Percentiles rank a stretch among this genome's conserved stretches.
These are phyloP conservation scores for Knufia petricola DNA, from an alignment of 2,329 filamentous ascomycete genomes.

Conservation along the genomic window DNA sequence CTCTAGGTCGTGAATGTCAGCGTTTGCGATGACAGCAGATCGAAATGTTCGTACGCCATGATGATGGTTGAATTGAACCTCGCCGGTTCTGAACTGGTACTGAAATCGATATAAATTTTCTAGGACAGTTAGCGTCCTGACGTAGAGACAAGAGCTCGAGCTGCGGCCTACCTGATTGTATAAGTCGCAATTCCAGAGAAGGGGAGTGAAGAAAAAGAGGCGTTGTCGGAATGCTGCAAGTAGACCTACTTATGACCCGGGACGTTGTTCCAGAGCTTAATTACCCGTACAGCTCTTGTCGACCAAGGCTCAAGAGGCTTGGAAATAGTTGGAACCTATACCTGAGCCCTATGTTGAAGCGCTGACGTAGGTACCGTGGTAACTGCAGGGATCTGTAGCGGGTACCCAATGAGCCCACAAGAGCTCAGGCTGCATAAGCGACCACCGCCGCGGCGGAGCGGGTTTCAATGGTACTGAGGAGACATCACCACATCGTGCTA, in stretches of 20 bases:
- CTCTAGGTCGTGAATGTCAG: background rate
- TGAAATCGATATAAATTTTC: background rate
- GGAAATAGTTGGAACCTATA: too few relatives aligned
- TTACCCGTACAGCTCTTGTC: too few relatives aligned
- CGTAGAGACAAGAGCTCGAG: background rate
- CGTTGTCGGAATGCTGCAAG: background rate
- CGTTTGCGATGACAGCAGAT: background rate
- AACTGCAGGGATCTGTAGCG: too few relatives aligned
- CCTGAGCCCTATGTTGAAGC: too few relatives aligned
- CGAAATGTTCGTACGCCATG: constrained; percentile 1
- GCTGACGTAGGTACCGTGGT: too few relatives aligned
- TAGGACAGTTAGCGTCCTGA: background rate
- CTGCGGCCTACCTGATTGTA: background rate
- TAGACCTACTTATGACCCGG: background rate
- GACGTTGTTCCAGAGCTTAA: too few relatives aligned
- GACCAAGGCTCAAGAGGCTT: too few relatives aligned
- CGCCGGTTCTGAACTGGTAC: background rate
- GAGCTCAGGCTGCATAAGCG: too few relatives aligned
- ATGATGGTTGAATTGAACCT: background rate
- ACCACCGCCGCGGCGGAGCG: too few relatives aligned
- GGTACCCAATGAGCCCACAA: too few relatives aligned
- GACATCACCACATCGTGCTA: too few relatives aligned
- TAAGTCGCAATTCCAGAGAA: background rate
- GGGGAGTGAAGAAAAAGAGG: background rate
- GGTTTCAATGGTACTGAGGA: too few relatives aligned